Base-by-base conservation (phyloP, 1,284 basidiomycete species). In the Exobasidium rhododendri region DNA sequence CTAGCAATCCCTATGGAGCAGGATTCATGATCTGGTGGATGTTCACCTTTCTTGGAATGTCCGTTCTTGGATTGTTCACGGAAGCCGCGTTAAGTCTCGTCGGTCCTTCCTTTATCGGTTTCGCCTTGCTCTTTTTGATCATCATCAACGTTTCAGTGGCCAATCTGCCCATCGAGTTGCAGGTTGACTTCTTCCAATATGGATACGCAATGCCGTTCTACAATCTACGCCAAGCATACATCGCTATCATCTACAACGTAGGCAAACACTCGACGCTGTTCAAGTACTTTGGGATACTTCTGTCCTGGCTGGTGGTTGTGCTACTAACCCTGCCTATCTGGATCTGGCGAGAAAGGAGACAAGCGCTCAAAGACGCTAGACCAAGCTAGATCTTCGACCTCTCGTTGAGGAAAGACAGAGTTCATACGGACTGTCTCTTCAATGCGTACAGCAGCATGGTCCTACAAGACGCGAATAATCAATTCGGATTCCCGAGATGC, bases 121-220 rank as follows among this genome's bases (percentile, higher is more conserved):
- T 75, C 26, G 54, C 63, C 13, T 65, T 78, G 2, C 43, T 77
- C 1, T 59, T 75, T 44, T 68, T 69, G 59, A 75, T 78, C 63
- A 73, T 78, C 59, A 62, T 68, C 53, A 77, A 78, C 46, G 71
- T 78, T 20, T 67, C 68, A 26, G 65, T 67, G 0, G 66, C 70
- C 35, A 73, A 71, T 58, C 54, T 71, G 5, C 69, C 71, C 2
- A 63, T 71, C 29, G 67, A 70, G 50, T 56, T 73, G 3, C 58
- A 54, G 29, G 47, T 47, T 22, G 24, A 24, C 43, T 75, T 77
- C 59, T 78, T 68, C 67, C 56, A 58, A 51, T 73, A 72, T 49
- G 71, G 69, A 0, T 74, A 75, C 35, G 60, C 72, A 4, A 71
- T 78, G 71, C 71, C 73, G 0, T 77, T 78, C 65, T 75, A 74